Evolutionary conservation across 2,329 filamentous ascomycete genomes (phyloP).

Genomic region (Albifimbria verrucaria): DNA sequence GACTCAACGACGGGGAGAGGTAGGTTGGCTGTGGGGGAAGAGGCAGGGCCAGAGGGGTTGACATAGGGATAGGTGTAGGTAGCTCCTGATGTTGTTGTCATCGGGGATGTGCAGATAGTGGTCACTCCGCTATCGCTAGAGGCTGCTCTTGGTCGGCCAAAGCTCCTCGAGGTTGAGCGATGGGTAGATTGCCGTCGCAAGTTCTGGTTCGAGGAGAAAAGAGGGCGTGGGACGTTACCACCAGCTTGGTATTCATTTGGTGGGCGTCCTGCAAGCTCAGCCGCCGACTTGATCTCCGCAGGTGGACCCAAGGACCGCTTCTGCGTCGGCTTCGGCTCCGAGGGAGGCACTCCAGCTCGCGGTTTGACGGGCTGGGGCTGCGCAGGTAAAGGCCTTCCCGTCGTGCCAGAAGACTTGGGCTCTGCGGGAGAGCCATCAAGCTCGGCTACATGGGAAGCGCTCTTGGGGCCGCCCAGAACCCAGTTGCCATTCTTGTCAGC

Average conservation of each 20-base stretch:
- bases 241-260: conserved; percentile 34
- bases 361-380: background rate
- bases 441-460: conserved; percentile 22
- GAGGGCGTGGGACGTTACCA: conserved; percentile 14
- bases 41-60: conserved; percentile 5
- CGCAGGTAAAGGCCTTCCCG: background rate
- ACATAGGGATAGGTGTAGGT: background rate
- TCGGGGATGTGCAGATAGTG: conserved; percentile 28
- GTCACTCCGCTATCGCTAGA: conserved; percentile 31
- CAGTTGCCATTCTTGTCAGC: conserved; percentile 53
- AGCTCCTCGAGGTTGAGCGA: conserved; percentile 15
- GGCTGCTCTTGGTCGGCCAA: conserved; percentile 18
- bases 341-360: background rate
- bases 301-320: conserved; percentile 20
- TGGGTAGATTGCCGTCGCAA: conserved; percentile 16
- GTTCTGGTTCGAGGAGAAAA: conserved; percentile 20
- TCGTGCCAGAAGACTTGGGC: conserved; percentile 3
- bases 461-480: conserved; percentile 41
- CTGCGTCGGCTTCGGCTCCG: background rate
- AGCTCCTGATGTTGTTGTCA: conserved; percentile 12
- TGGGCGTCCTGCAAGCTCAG: conserved; percentile 16
- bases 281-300: conserved; percentile 26
- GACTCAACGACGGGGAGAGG: conserved; percentile 50
- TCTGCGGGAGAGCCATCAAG: conserved; percentile 6
- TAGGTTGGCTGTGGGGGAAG: conserved; percentile 21